Evolutionary conservation across 495 filamentous ascomycete species (phyloP).

Genomic region (Neurospora sp.): DNA sequence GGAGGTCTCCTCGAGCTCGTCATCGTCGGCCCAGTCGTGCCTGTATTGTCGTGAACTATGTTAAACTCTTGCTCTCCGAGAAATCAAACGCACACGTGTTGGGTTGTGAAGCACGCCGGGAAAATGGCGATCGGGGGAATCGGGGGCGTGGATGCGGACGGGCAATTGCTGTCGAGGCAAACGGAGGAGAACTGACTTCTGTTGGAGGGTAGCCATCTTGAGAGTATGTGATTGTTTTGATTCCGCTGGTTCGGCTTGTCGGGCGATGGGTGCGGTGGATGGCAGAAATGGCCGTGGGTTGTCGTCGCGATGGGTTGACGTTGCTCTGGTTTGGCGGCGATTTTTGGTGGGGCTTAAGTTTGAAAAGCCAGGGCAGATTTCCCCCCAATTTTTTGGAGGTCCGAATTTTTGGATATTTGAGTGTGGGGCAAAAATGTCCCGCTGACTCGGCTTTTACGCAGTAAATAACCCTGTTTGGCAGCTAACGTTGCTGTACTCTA

Average conservation of each 20-base stretch:
- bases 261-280: neutral
- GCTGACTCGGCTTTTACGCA: neutral
- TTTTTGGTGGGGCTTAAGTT: slow-evolving; percentile 20
- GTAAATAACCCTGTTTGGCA: neutral
- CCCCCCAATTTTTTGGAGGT: neutral
- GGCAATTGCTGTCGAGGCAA: neutral
- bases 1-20: slow-evolving; percentile 76
- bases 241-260: neutral
- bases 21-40: slow-evolving; percentile 90
- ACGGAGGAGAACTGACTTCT: neutral
- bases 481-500: neutral
- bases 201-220: neutral
- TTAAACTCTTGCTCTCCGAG: neutral
- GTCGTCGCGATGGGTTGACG: neutral
- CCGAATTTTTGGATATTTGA: slow-evolving; percentile 25
- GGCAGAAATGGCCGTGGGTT: neutral
- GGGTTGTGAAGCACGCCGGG: neutral
- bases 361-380: slow-evolving; percentile 3
- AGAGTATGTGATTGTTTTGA: neutral
- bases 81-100: neutral
- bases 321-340: slow-evolving; percentile 1
- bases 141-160: neutral
- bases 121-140: neutral
- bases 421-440: slow-evolving; percentile 27
- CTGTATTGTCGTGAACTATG: slow-evolving; percentile 7